These are phyloP conservation scores for Xerocomus potaroensis DNA, from an alignment of 768 basidiomycete species.

Conservation along the genomic window DNA sequence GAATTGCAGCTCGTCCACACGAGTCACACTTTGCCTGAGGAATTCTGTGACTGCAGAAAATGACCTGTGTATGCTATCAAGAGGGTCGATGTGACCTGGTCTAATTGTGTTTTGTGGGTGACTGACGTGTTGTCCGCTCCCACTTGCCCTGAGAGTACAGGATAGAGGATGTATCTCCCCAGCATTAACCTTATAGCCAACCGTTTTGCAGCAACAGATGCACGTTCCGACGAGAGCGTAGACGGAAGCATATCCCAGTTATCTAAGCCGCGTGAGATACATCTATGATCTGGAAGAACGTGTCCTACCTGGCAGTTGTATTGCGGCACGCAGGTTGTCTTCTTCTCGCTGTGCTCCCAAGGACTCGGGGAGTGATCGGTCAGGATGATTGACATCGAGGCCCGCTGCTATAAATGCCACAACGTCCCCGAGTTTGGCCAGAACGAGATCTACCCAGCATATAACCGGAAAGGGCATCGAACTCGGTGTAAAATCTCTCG, in stretches of 20 bases:
- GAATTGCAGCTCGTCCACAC: conserved; percentile 9
- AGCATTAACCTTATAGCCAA: conserved; percentile 54
- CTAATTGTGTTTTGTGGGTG: background rate
- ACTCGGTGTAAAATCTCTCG: conserved; percentile 24
- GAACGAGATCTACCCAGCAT: conserved; percentile 63
- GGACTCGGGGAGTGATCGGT: conserved; percentile 22
- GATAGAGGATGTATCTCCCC: conserved; percentile 49
- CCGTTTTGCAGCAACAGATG: conserved; percentile 60
- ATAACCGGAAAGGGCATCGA: conserved; percentile 34
- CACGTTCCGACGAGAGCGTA: conserved; percentile 42
- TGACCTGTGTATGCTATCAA: conserved; percentile 12
- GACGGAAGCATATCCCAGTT: conserved; percentile 46
- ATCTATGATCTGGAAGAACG: background rate
- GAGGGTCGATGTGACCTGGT: background rate
- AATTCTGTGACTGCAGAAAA: conserved; percentile 17
- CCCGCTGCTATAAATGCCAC: conserved; percentile 30
- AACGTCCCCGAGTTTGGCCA: conserved; percentile 48
- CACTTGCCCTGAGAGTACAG: conserved; percentile 28
- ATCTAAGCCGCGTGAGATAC: conserved; percentile 35
- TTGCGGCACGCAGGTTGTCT: conserved; percentile 52
- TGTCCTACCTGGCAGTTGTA: conserved; percentile 61
- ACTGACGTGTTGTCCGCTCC: conserved; percentile 21
- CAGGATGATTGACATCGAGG: conserved; percentile 7
- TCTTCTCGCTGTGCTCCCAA: conserved; percentile 43
- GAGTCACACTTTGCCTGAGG: conserved; percentile 17